Base-by-base conservation (phyloP, 2,329 filamentous ascomycete species). In the Triangularia setosa region DNA sequence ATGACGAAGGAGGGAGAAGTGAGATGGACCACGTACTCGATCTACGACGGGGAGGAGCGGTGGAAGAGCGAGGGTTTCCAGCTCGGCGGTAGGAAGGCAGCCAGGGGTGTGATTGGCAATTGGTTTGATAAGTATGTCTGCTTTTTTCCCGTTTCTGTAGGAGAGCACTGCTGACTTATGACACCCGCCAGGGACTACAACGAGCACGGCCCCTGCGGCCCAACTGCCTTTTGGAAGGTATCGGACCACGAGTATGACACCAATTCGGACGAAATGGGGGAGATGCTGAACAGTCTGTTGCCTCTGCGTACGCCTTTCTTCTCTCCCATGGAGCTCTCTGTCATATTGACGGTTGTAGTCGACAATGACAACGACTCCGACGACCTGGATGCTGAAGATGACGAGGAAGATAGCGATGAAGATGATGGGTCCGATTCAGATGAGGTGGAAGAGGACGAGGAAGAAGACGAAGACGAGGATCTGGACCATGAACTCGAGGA, bases 41-140 rank as follows among this genome's bases (percentile, higher is more conserved):
- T 92, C 12, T 80, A 81, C 67, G 77, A 82, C 69, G 87, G 88
- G 57, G 82, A 90, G 68, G 87, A 90, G 71, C 80, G 89, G 23
- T 93, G 90, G 91, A 83, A 85, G n/a, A 90, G 87, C 71, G 91
- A 94, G 76, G 85, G 89, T 8, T 80, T 93, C 5, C 91, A 94
- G 74, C 75, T 93, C 4, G 90, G 90, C 11, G 91, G 90, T 0
- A 70, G 86, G 1, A 77, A 79, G 58, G 88, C 87, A 5, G 85
- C 83, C 6, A 81, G 90, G 7, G 90, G 90, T 1, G 86, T 92
- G 0, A 72, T 92, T 1, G 90, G 91, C 0, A 88, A 86, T 60
- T 94, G 91, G 91, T 93, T 92, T 71, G 90, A 92, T 70, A 88
- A 87, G 85, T 87, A 77, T 11, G 63, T 14, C 25, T 11, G 24